Evolutionary conservation across 176 grass and related monocot genomes (phyloP), one percentile per base, ranked within the genome.

Genomic region (Thalia dealbata): DNA sequence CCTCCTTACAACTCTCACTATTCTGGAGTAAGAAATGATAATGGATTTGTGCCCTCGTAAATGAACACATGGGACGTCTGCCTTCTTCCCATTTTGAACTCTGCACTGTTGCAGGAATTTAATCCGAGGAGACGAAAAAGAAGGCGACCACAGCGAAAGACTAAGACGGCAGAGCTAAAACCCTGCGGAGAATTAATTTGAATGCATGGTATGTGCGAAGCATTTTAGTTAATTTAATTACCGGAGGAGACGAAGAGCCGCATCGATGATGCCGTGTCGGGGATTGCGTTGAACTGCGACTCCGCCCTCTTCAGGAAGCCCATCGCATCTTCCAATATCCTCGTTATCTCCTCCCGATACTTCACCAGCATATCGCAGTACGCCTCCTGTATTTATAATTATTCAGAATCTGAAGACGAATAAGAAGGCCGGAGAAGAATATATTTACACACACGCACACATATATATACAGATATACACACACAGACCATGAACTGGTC

Each of bases 401-500:
- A 54, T 45, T 58, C 19, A 51, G 44, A 14, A 24, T 64, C 29
- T 22, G 26, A 42, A 52, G 16, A 68, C 18, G 41, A 61, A 61
- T 44, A 75, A 24, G 23, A 24, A 70, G 28, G 32, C n/a, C n/a
- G 52, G n/a, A 77, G 75, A 62, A 56, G 23, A 14, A 14, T 11
- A 27, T n/a, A n/a, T n/a, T n/a, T n/a, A n/a, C n/a, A n/a, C n/a
- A n/a, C n/a, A n/a, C n/a, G n/a, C n/a, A n/a, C n/a, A n/a, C n/a
- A n/a, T n/a, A n/a, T n/a, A n/a, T n/a, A n/a, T n/a, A n/a, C n/a
- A n/a, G n/a, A n/a, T n/a, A n/a, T n/a, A n/a, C n/a, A n/a, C n/a
- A n/a, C n/a, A n/a, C n/a, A n/a, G n/a, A 82, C 92, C 92, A 96
- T 96, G 73, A 96, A 96, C 75, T 87, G 80, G 78, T 96, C 89